phyloP scores from a whole-genome alignment of 169 alveolate species.

The Cyclospora cayetanensis region DNA sequence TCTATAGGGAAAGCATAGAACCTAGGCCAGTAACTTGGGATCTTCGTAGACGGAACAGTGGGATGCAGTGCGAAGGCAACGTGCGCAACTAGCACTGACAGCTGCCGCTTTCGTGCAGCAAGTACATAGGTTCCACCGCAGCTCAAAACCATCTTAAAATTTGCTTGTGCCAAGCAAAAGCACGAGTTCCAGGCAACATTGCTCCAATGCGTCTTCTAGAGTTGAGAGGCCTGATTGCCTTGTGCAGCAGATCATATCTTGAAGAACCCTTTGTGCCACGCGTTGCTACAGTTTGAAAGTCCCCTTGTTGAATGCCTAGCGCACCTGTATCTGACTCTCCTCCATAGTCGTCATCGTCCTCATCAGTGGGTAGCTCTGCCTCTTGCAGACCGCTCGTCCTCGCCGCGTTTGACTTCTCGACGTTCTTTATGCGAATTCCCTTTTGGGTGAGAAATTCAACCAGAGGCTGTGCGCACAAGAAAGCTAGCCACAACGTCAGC shows the following conservation, averaged over 20 bases:
- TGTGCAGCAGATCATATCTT: neutral
- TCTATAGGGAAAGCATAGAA: too few relatives aligned
- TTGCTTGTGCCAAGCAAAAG: neutral
- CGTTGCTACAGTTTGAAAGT: neutral
- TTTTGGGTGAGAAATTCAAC: constrained; percentile 52
- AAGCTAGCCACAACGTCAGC: too few relatives aligned
- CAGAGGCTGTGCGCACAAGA: constrained; percentile 47
- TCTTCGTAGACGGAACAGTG: too few relatives aligned
- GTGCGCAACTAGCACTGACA: too few relatives aligned
- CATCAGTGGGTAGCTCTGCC: constrained; percentile 67
- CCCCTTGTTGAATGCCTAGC: neutral
- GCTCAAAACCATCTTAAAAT: neutral
- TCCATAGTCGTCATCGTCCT: constrained; percentile 70
- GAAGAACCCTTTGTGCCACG: neutral
- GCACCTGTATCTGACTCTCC: constrained; percentile 67
- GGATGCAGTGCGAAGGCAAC: too few relatives aligned
- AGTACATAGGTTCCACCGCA: too few relatives aligned
- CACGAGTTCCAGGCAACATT: neutral
- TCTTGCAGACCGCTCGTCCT: constrained; percentile 63
- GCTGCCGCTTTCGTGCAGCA: too few relatives aligned
- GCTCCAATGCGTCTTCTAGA: neutral
- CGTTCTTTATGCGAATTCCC: constrained; percentile 70
- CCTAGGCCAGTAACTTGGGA: too few relatives aligned
- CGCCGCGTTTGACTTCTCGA: constrained; percentile 21
- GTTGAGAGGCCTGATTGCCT: neutral